phyloP scores from a whole-genome alignment of 2,329 filamentous ascomycete genomes.

The Fusarium haematococcum region DNA sequence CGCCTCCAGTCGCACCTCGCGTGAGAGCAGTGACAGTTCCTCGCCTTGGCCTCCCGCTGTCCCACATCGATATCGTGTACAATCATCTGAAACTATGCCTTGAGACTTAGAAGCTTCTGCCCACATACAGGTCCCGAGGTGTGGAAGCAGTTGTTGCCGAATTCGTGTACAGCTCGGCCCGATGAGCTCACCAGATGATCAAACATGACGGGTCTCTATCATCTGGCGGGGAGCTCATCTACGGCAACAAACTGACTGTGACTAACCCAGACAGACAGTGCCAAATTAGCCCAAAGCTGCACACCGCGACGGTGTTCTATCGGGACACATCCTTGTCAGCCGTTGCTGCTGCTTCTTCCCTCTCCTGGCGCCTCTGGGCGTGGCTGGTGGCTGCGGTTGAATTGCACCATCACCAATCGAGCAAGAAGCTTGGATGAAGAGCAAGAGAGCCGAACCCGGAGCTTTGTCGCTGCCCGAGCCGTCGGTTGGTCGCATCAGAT shows the following conservation, averaged over 20 bases:
- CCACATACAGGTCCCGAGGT: conserved; percentile 13
- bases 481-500: conserved; percentile 38
- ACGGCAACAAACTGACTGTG: conserved; percentile 2
- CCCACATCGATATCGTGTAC: conserved; percentile 43
- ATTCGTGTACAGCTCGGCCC: conserved; percentile 39
- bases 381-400: neutral
- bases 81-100: conserved; percentile 46
- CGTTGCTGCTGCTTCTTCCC: conserved; percentile 14
- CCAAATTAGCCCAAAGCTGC: conserved; percentile 4
- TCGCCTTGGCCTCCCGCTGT: conserved; percentile 45
- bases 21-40: conserved; percentile 40
- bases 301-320: conserved; percentile 35
- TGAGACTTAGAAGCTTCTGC: conserved; percentile 23
- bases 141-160: conserved; percentile 28
- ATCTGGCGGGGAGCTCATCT: conserved; percentile 26
- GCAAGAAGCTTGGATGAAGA: conserved; percentile 3
- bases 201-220: conserved; percentile 30
- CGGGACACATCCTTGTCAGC: conserved; percentile 14
- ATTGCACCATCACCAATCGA: conserved; percentile 4
- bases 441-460: conserved; percentile 14
- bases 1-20: conserved; percentile 35
- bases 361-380: neutral
- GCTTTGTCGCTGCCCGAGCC: conserved; percentile 28
- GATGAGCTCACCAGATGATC: conserved; percentile 32
- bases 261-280: conserved; percentile 22